Evolutionary conservation across 495 filamentous ascomycete genomes (phyloP), one percentile per base, ranked within the genome.

Genomic region (Neurospora terricola): DNA sequence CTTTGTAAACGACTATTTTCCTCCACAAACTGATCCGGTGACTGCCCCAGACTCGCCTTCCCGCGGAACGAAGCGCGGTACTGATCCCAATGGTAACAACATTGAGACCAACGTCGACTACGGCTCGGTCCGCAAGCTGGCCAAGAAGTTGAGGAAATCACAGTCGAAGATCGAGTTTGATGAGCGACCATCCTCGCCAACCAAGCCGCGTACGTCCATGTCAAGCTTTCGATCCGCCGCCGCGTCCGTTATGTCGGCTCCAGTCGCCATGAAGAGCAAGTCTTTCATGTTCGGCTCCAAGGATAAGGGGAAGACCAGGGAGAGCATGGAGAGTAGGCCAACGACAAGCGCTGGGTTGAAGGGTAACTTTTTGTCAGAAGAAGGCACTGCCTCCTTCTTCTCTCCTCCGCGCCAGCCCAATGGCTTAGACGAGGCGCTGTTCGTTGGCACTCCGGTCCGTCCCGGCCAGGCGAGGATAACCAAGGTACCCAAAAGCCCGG

Each of bases 111-210:
- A 37, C 38, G 69, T 38, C 16, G 68, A 48, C 66, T 78, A 79
- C 42, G 75, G 75, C 12, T 76, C 74, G 16, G 76, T 77, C 11
- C 76, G 81, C 54, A 81, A 79, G 72, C 74, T 81, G 5, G 77
- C 80, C 76, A 83, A 82, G 78, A 82, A 82, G 71, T 75, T 83
- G 14, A 77, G 81, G 5, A 72, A 72, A 43, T 78, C 77, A 5
- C 72, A 75, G 12, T 79, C 39, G 12, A 42, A 36, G 21, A 39
- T 73, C 27, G 69, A 71, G 27, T 21, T 69, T 48, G 34, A 42
- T 59, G 27, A 39, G 14, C 39, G 59, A 38, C 36, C 72, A 9
- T 7, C 27, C 54, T 30, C 72, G 34, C 30, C 27, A 27, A 66
- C 54, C 54, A 66, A 66, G 54, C 27, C 54, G 6, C 54, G 27